Evolutionary conservation across 179 eudicot species (phyloP), one percentile per base, ranked within the genome.

Genomic region (Beta macrorhiza): DNA sequence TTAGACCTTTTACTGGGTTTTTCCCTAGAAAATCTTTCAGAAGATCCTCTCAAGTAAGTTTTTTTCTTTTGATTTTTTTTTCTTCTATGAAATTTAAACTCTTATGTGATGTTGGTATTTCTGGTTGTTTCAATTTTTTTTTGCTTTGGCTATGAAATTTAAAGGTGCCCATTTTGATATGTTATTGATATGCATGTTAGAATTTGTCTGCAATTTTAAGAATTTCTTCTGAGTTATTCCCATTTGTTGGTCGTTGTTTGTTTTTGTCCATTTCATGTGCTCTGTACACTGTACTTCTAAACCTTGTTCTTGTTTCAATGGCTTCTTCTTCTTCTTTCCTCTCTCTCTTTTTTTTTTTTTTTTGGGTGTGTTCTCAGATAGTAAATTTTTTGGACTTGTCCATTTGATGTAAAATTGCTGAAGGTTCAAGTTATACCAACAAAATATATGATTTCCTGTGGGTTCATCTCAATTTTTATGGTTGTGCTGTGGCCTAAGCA

Each of bases 1-100:
- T 77, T 59, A 84, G 86, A 64, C 84, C 84, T 7, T 84, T 84
- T 72, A 62, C 83, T 80, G 83, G 81, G 11, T 80, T 84, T 17
- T 70, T 82, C 16, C 80, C 85, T 79, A 37, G 14, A 29, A 85
- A 73, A 49, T 67, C 87, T 17, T 79, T 72, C 1, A 75, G 78
- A 45, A 85, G 75, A 75, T 79, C 67, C 22, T 79, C 76, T 79
- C 83, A 82, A 79, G 87, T 85, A 80, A 82, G 70, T 53, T 74
- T 71, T 56, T 44, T 55, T 15, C 58, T 5, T 67, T 15, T 78
- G 47, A 7, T 56, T 9, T 29, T 42, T 65, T 37, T 0, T 37
- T 37, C 1, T 37, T 37, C 4, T 37, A 37, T 12, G 29, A 7
- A 25, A 3, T 32, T 37, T 32, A 5, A 29, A 4, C 20, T 15